Evolutionary conservation across 1,139 yeast genomes (phyloP), one percentile per base, ranked within the genome.

Genomic region (Taphrina flavorubra): DNA sequence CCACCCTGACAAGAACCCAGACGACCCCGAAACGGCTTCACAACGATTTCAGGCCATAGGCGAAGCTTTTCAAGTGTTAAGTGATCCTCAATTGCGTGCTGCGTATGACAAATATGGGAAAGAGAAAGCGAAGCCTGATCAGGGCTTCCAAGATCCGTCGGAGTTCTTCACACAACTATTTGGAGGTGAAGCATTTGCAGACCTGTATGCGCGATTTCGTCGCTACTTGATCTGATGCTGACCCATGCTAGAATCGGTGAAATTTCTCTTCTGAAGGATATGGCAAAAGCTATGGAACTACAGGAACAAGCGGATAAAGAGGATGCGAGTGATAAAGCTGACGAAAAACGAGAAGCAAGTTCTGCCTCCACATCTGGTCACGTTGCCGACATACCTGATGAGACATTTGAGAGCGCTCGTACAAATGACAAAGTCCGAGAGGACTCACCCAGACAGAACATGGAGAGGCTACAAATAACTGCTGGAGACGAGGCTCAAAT

Each of bases 141-240:
- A 61, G n/a, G 70, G 70, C 6, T 69, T 69, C 39, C 61, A 56
- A 76, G 97, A 92, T 76, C 96, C 97, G 0, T 83, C 87, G 60
- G 97, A 92, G 77, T 87, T 90, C 75, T 90, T 92, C 78, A 83
- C 89, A n/a, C 85, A 84, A 81, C 88, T 92, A 49, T 92, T 92
- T 78, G 98, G 98, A 59, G 98, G 98, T 51, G 97, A 90, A 71
- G 94, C 95, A 1, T 92, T 92, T 78, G 85, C 84, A 61, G 89
- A 88, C 69, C 88, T 92, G 85, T 63, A 63, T 34, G 57, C 47
- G 39, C 60, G 73, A 65, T 39, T 73, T 65, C 49, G 59, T 18
- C 44, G 51, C 16, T 61, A 51, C 42, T 58, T 67, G 61, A 63
- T 63, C 51, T 63, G 67, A 55, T 18, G 55, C 60, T 53, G 51